Evolutionary conservation across 768 basidiomycete genomes (phyloP).

Genomic region (Rhizopogon vulgaris): DNA sequence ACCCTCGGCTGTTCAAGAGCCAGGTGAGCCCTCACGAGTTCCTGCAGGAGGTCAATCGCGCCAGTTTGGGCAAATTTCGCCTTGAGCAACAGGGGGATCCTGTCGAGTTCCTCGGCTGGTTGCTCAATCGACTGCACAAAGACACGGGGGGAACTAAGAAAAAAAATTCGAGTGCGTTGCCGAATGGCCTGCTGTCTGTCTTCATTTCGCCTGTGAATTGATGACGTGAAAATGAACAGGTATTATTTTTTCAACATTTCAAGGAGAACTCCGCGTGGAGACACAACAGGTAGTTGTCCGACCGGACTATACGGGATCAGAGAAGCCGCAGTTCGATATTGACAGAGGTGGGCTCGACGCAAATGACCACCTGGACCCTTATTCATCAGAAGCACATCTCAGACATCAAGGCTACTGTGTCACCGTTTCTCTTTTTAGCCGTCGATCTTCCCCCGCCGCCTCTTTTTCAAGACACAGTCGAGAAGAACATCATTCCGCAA

Average conservation of each 20-base stretch:
- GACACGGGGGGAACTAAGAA: constrained; percentile 95
- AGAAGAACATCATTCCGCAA: constrained; percentile 99
- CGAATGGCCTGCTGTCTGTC: not conserved
- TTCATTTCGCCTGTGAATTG: constrained; percentile 10
- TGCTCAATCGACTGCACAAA: constrained; percentile 88
- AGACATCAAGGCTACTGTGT: constrained; percentile 83
- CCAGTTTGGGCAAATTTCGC: constrained; percentile 85
- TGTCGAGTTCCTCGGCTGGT: constrained; percentile 91
- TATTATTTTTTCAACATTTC: constrained; percentile 89
- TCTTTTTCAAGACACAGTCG: constrained; percentile 90
- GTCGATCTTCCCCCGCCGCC: constrained; percentile 97
- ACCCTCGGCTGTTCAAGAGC: constrained; percentile 91
- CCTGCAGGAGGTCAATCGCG: constrained; percentile 90
- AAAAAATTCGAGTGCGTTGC: constrained; percentile 73
- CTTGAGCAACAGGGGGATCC: constrained; percentile 95
- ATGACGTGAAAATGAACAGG: constrained; percentile 39
- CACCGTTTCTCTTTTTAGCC: constrained; percentile 94
- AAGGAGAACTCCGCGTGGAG: constrained; percentile 89
- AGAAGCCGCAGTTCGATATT: constrained; percentile 90
- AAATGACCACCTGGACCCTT: constrained; percentile 4
- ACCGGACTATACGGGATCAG: constrained; percentile 64
- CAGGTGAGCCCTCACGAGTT: constrained; percentile 99
- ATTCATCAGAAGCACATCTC: constrained; percentile 17
- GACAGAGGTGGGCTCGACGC: constrained; percentile 66
- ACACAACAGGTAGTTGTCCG: constrained; percentile 90